Evolutionary conservation across 257 asterid genomes (phyloP).

Genomic region (Solanum sitiens): DNA sequence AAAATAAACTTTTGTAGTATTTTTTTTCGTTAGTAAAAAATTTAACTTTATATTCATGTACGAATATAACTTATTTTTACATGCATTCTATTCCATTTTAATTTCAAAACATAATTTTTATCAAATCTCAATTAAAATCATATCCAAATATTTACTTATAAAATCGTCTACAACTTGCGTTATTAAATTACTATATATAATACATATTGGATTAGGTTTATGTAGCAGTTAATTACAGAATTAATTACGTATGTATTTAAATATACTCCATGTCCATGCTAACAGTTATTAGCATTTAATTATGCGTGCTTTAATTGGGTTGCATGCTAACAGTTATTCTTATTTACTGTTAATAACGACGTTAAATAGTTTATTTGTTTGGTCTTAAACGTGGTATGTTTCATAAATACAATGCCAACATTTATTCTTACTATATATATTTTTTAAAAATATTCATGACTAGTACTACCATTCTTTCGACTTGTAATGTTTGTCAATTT

Average conservation of each 20-base stretch:
- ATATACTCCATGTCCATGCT: neutral
- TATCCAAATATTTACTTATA: neutral
- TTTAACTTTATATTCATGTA: neutral
- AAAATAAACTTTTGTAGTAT: too few relatives aligned
- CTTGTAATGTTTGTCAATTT: neutral
- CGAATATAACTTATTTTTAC: neutral
- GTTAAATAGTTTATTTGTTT: neutral
- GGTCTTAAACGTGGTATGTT: neutral
- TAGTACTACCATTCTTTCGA: neutral
- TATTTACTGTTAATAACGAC: neutral
- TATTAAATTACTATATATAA: neutral
- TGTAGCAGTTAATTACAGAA: neutral
- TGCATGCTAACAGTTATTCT: neutral
- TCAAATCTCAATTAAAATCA: neutral
- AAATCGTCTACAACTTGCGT: neutral
- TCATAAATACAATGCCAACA: neutral
- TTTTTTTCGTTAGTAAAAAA: neutral
- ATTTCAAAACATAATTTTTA: too few relatives aligned
- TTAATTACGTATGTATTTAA: neutral
- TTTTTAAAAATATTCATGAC: neutral
- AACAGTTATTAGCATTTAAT: neutral
- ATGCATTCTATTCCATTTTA: neutral
- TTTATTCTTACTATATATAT: neutral
- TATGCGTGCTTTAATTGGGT: neutral
- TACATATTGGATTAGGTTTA: neutral